Conservation (phyloP, 2,329 filamentous ascomycete species). For the Colletotrichum nymphaeae region DNA sequence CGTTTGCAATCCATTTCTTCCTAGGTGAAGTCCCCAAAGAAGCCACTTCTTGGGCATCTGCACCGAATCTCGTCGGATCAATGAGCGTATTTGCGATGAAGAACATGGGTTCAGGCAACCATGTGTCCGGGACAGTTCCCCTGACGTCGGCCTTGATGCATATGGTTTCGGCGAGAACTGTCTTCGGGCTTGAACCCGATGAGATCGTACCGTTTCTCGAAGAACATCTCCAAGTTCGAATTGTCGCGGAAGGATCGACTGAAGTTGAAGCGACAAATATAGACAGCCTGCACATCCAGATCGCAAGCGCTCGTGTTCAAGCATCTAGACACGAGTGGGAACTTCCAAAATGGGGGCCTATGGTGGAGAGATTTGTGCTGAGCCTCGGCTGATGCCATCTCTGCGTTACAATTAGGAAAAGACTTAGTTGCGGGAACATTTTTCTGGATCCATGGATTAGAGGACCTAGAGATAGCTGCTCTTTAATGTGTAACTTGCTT, state of each 20-base stretch:
- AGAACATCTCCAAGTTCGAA: conserved; percentile 48
- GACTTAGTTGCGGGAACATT: not conserved
- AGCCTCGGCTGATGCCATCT: not conserved
- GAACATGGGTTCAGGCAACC: conserved; percentile 44
- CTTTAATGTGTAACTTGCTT: not conserved
- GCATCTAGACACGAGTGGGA: conserved; percentile 46
- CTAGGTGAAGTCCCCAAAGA: conserved; percentile 64
- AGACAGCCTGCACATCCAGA: conserved; percentile 47
- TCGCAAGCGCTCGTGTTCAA: conserved; percentile 51
- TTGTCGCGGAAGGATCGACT: conserved; percentile 44
- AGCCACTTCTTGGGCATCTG: conserved; percentile 60
- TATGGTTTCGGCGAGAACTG: conserved; percentile 48
- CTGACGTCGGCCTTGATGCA: conserved; percentile 61
- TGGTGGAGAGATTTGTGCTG: conserved; percentile 36
- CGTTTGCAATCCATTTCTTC: conserved; percentile 76
- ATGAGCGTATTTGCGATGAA: conserved; percentile 66
- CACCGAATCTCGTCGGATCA: conserved; percentile 69
- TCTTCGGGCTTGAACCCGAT: conserved; percentile 51
- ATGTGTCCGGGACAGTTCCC: conserved; percentile 62
- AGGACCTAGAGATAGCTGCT: not conserved
- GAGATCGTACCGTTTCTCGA: conserved; percentile 56
- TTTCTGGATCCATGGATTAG: not conserved
- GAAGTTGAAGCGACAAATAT: conserved; percentile 43
- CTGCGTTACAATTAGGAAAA: not conserved
- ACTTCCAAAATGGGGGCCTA: conserved; percentile 51